Evolutionary conservation across 768 basidiomycete species (phyloP).

Genomic region (Mycena leptocephala): DNA sequence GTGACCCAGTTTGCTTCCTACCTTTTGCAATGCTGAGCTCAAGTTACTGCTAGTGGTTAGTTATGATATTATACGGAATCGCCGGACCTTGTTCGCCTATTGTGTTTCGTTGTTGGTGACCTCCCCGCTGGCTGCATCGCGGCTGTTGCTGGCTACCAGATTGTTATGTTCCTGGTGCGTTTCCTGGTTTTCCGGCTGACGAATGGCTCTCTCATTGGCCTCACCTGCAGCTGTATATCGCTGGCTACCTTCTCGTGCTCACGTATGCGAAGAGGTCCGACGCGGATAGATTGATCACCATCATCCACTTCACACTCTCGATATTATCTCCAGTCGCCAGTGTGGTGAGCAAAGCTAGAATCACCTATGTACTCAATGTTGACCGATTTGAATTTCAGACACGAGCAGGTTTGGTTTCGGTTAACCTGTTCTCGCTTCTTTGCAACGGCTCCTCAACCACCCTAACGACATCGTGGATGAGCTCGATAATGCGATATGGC

Average conservation of each 20-base stretch:
- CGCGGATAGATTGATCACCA: conserved; percentile 69
- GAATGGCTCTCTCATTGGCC: background rate
- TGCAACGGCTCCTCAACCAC: conserved; percentile 68
- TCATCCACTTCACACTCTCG: conserved; percentile 81
- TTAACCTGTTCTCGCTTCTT: conserved; percentile 83
- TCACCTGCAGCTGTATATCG: conserved; percentile 68
- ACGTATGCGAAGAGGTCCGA: conserved; percentile 79
- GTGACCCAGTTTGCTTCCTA: conserved; percentile 28
- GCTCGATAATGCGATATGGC: conserved; percentile 74
- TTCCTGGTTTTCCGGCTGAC: background rate
- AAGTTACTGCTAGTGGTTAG: conserved; percentile 69
- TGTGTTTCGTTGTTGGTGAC: conserved; percentile 72
- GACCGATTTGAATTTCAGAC: conserved; percentile 55
- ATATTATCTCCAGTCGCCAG: conserved; percentile 80
- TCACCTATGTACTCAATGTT: background rate
- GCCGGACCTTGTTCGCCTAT: conserved; percentile 79
- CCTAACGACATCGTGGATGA: conserved; percentile 64
- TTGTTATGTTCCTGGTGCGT: conserved; percentile 81
- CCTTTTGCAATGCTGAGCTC: conserved; percentile 5
- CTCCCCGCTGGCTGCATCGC: conserved; percentile 83
- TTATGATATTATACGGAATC: conserved; percentile 80
- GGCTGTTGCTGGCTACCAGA: conserved; percentile 79
- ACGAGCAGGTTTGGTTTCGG: conserved; percentile 81
- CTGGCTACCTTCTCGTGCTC: conserved; percentile 79
- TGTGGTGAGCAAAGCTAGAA: conserved; percentile 61